Base-by-base conservation (phyloP, 2,329 filamentous ascomycete genomes). In the Trichoderma afroharzianum region DNA sequence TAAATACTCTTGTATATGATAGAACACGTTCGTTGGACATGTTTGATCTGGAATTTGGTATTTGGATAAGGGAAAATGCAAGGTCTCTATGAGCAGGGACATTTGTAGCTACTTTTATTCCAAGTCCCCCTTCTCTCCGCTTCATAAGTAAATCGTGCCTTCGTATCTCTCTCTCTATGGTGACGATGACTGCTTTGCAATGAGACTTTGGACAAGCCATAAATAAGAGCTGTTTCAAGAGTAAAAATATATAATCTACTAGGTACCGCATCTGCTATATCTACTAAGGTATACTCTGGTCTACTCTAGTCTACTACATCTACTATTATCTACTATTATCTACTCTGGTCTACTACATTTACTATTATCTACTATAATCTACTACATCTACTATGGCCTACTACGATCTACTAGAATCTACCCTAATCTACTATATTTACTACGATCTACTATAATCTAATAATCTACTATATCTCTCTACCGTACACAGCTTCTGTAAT, bases 1-100 rank as follows among this genome's bases (percentile, higher is more conserved):
- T 33, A 14, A n/a, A 63, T 26, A 63, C 32, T 53, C 28, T 72
- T 59, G 33, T 58, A 66, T 63, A 72, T 30, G 26, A 72, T 72
- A 70, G 39, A 43, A 47, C 59, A 64, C 63, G 24, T 61, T 70
- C 66, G 64, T 61, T 69, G 61, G 62, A 47, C 26, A 59, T 43
- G 18, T 43, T 36, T 21, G 33, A 21, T 9, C 53, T 50, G 36
- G 18, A 18, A 14, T 68, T 63, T 18, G 50, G 47, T 53, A 11
- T 57, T 24, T 71, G 70, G 36, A 24, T 18, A 50, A 26, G 63
- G 63, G 18, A 43, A 43, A 59, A 68, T 68, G 55, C 18, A 62
- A 62, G 39, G 64, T 43, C 39, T 43, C 32, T 12, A 32, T 55
- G 14, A 30, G 39, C 36, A 36, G 43, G 39, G 26, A 33, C 26